phyloP scores from a whole-genome alignment of 2,329 filamentous ascomycete genomes.

The Teratosphaeria pseudoeucalypti region DNA sequence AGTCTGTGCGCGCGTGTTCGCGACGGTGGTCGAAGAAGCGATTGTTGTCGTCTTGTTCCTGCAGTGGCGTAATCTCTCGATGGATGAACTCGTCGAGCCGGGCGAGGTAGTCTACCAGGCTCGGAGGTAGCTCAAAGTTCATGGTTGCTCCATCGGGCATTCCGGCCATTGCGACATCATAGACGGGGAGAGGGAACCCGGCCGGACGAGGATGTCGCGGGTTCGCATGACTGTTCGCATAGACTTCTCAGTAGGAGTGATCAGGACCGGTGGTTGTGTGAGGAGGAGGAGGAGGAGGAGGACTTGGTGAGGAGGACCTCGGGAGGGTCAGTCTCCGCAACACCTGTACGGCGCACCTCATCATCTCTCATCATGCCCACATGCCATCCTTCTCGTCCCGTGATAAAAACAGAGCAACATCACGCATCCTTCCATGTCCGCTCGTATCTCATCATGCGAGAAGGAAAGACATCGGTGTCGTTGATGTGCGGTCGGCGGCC shows the following conservation, averaged over 20 bases:
- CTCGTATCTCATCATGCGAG: too few relatives aligned
- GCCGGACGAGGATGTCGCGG: background rate
- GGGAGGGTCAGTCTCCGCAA: too few relatives aligned
- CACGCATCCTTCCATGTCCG: too few relatives aligned
- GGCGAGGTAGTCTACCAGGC: constrained; percentile 38
- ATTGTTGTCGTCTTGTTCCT: constrained; percentile 47
- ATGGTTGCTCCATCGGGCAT: constrained; percentile 22
- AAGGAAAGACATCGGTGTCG: too few relatives aligned
- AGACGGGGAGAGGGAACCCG: background rate
- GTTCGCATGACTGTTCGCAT: background rate
- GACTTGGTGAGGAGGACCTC: background rate
- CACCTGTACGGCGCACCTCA: too few relatives aligned
- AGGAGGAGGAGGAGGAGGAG: too few relatives aligned
- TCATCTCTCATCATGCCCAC: too few relatives aligned
- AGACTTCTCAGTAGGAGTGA: too few relatives aligned
- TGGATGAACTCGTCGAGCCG: constrained; percentile 50
- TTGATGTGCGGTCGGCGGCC: too few relatives aligned
- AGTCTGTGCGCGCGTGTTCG: constrained; percentile 52
- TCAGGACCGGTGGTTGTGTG: too few relatives aligned
- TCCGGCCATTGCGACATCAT: background rate
- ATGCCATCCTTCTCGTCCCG: too few relatives aligned
- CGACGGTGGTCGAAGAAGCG: constrained; percentile 57
- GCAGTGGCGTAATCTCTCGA: constrained; percentile 43
- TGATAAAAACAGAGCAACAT: too few relatives aligned
- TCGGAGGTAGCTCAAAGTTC: constrained; percentile 47